Evolutionary conservation across 192 early-diverging fungal genomes (phyloP).

Genomic region (Coemansia umbellata): DNA sequence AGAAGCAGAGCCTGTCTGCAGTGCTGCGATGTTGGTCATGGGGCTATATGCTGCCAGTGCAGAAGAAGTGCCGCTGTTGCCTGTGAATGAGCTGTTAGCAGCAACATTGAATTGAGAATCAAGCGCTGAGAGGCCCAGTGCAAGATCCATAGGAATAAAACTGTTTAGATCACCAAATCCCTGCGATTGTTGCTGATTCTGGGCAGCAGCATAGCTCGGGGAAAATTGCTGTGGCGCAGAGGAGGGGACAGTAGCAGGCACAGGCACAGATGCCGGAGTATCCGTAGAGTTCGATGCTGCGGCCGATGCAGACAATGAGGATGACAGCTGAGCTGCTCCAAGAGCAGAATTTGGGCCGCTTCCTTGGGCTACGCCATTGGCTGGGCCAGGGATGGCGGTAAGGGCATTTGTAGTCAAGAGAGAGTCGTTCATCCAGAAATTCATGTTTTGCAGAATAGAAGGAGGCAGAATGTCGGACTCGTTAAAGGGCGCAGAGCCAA

Average conservation of each 20-base stretch:
- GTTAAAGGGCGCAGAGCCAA: constrained; percentile 37
- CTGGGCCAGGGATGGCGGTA: not conserved
- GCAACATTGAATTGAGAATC: constrained; percentile 2
- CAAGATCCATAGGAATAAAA: constrained; percentile 47
- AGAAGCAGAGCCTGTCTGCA: not conserved
- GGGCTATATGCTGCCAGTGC: constrained; percentile 9
- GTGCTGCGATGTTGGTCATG: constrained; percentile 1
- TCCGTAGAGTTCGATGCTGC: not conserved
- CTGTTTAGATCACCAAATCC: constrained; percentile 7
- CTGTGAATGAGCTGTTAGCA: constrained; percentile 1
- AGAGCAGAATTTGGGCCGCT: not conserved
- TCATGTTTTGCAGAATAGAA: constrained; percentile 50
- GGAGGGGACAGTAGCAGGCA: not conserved
- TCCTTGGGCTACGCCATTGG: not conserved
- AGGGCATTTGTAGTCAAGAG: constrained; percentile 24
- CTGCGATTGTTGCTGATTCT: constrained; percentile 2
- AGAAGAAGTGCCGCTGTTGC: not conserved
- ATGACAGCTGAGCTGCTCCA: not conserved
- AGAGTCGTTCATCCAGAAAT: constrained; percentile 52
- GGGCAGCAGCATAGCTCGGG: not conserved
- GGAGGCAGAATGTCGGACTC: constrained; percentile 49
- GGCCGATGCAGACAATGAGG: constrained; percentile 9
- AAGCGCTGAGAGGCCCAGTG: constrained; percentile 33
- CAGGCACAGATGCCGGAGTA: not conserved
- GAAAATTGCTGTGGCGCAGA: not conserved